Percentiles rank a stretch among this genome's conserved stretches.
Evolutionary conservation across 2,329 filamentous ascomycete species (phyloP).

Genomic region (Rhynchosporium secalis): DNA sequence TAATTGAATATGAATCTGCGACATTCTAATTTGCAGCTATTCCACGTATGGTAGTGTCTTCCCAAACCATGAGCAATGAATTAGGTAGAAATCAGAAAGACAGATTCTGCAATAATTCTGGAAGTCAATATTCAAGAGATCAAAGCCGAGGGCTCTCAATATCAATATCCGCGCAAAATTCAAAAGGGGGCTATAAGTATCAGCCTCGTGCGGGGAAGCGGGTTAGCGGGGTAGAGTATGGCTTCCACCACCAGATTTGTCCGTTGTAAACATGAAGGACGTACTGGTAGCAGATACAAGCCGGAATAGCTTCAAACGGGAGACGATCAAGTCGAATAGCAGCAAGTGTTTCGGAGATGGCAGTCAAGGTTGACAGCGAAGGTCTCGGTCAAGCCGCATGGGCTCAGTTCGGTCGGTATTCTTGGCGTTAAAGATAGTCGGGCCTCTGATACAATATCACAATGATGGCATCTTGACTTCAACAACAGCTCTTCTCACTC

Average conservation of each 20-base stretch:
- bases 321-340: neutral
- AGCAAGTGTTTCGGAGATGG: conserved; percentile 4
- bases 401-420: neutral
- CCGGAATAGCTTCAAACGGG: neutral
- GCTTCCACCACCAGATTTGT: neutral
- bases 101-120: neutral
- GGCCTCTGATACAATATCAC: neutral
- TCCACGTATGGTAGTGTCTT: no score
- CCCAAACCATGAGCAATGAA: no score
- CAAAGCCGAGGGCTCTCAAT: neutral
- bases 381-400: neutral
- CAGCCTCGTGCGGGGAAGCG: conserved; percentile 19
- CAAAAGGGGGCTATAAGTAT: conserved; percentile 12
- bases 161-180: neutral
- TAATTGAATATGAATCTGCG: no score
- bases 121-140: neutral
- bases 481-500: conserved; percentile 62
- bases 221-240: neutral
- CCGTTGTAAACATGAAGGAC: neutral
- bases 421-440: conserved; percentile 1
- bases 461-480: conserved; percentile 32
- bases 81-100: no score
- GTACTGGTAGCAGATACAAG: neutral
- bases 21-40: no score
- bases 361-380: neutral